Percentiles rank a stretch among this genome's conserved stretches.
Conservation (phyloP, 139 green algal species). For the Ettlia oleoabundans region DNA sequence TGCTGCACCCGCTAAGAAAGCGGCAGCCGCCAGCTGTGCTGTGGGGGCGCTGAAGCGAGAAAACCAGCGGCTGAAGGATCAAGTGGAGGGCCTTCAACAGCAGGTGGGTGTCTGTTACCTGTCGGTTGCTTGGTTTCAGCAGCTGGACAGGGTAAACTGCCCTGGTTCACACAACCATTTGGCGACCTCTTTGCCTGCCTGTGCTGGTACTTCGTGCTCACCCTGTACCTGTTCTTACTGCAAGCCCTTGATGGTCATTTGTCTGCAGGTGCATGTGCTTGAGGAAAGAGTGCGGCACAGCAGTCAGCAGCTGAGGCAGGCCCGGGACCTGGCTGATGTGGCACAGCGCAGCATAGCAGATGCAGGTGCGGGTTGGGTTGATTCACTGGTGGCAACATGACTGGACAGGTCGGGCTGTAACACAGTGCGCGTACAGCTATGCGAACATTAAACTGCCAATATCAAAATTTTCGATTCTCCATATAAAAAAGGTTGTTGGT, state of each 20-base stretch:
- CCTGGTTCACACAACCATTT: too few species aligned
- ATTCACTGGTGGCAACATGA: too few species aligned
- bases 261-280: slow-evolving; percentile 22
- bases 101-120: too few species aligned
- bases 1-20: slow-evolving; percentile 6
- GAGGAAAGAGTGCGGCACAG: slow-evolving; percentile 11
- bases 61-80: slow-evolving; percentile 16
- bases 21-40: not conserved
- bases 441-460: too few species aligned
- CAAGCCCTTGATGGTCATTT: too few species aligned
- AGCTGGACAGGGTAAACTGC: too few species aligned
- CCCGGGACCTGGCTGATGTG: not conserved
- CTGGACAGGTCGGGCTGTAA: not conserved
- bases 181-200: too few species aligned
- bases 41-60: slow-evolving; percentile 19
- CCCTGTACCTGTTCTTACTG: too few species aligned
- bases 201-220: too few species aligned
- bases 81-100: slow-evolving; percentile 18
- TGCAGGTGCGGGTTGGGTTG: slow-evolving; percentile 1
- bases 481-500: too few species aligned
- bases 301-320: slow-evolving; percentile 26
- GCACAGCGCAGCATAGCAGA: slow-evolving; percentile 4
- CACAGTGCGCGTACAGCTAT: not conserved
- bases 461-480: too few species aligned
- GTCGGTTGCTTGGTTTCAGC: too few species aligned